A percentile compares a stretch with the other conserved stretches of the same genome.
Evolutionary conservation across 2,329 filamentous ascomycete species (phyloP).

Genomic region (Fusarium neocosmosporiellum): DNA sequence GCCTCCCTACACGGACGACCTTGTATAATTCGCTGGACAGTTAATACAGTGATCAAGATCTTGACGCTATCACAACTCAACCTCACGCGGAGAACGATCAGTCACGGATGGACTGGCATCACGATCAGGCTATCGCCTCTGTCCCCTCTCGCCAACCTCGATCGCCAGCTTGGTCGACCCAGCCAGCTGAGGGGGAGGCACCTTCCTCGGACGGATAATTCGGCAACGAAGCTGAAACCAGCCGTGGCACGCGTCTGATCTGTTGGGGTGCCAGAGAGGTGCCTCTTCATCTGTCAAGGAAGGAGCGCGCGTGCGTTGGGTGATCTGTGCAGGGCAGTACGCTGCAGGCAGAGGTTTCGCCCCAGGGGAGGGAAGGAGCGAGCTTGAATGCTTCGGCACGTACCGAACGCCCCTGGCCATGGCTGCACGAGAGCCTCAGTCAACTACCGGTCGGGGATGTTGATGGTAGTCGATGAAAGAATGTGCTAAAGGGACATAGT

Average conservation of each 20-base stretch:
- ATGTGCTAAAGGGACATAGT: not conserved
- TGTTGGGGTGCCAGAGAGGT: not conserved
- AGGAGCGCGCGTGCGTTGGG: not conserved
- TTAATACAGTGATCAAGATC: not conserved
- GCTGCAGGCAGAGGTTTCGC: not conserved
- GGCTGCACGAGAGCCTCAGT: not conserved
- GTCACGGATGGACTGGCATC: not conserved
- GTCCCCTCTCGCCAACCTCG: not conserved
- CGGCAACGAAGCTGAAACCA: not conserved
- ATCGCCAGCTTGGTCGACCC: not conserved
- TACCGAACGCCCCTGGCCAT: not conserved
- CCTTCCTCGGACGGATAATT: not conserved
- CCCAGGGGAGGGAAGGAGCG: constrained; percentile 6
- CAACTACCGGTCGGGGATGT: not conserved
- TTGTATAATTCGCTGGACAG: constrained; percentile 21
- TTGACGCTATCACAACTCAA: not conserved
- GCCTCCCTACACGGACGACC: constrained; percentile 45
- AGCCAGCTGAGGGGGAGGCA: not conserved
- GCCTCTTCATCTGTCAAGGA: not conserved
- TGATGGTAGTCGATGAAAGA: not conserved
- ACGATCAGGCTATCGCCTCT: not conserved
- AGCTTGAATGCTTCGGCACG: not conserved
- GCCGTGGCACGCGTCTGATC: not conserved
- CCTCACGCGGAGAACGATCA: not conserved
- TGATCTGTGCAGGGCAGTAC: not conserved